phyloP scores from a whole-genome alignment of 768 basidiomycete species.

The Suillus tomentosus region DNA sequence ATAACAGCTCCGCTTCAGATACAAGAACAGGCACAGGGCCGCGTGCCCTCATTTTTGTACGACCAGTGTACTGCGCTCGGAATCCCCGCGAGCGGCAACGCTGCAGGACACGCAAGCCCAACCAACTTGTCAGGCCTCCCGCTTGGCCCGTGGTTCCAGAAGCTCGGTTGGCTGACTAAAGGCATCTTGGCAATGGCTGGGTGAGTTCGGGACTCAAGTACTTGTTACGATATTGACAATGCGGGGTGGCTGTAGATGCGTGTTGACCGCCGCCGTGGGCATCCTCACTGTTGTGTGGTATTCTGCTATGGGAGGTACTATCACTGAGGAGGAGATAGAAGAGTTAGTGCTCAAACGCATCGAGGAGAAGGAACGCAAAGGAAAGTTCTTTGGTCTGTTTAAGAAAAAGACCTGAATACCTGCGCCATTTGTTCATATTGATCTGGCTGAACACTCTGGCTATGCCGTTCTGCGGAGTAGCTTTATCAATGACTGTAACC shows the following conservation, averaged over 20 bases:
- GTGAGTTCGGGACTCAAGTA: slow-evolving; percentile 35
- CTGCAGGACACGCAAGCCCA: slow-evolving; percentile 73
- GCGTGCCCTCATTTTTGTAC: slow-evolving; percentile 57
- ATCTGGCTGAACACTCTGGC: neutral
- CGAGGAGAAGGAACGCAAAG: slow-evolving; percentile 56
- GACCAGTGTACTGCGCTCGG: slow-evolving; percentile 75
- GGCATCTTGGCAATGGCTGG: slow-evolving; percentile 80
- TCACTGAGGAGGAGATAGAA: slow-evolving; percentile 83
- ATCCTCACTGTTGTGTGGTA: slow-evolving; percentile 89
- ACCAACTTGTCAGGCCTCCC: slow-evolving; percentile 69
- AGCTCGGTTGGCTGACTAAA: slow-evolving; percentile 68
- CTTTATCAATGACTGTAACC: neutral
- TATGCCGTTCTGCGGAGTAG: neutral
- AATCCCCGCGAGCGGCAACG: slow-evolving; percentile 74
- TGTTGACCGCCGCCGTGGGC: slow-evolving; percentile 81
- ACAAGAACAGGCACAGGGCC: slow-evolving; percentile 50
- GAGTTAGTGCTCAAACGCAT: slow-evolving; percentile 59
- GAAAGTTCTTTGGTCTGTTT: slow-evolving; percentile 46
- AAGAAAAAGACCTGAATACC: slow-evolving; percentile 14
- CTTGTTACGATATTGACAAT: slow-evolving; percentile 5
- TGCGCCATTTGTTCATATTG: neutral
- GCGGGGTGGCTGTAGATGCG: slow-evolving; percentile 52
- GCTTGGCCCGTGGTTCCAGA: slow-evolving; percentile 73
- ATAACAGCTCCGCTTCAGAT: slow-evolving; percentile 77
- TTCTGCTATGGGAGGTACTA: slow-evolving; percentile 58